Conservation (phyloP, 257 asterid species). For the Salvia hispanica region DNA sequence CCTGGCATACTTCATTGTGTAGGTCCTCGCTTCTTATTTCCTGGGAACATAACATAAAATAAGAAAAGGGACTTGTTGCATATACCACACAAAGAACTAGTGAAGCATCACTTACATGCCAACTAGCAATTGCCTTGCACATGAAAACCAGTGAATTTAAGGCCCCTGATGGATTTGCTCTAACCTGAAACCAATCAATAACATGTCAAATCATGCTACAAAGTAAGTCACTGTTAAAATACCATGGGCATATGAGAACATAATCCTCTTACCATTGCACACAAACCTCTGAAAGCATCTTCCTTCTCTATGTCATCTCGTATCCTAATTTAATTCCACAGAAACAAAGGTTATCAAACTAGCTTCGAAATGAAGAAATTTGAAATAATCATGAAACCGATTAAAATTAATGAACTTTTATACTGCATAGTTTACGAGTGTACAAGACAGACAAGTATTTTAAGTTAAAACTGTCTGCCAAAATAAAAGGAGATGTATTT, state of each 20-base stretch:
- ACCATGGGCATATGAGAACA: constrained; percentile 8
- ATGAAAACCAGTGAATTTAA: constrained; percentile 72
- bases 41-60: constrained; percentile 42
- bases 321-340: constrained; percentile 50
- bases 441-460: constrained; percentile 6
- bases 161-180: constrained; percentile 90
- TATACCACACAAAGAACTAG: constrained; percentile 17
- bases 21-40: constrained; percentile 90
- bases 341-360: not conserved
- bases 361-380: not conserved
- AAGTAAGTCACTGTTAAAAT: constrained; percentile 5
- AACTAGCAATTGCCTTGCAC: constrained; percentile 94
- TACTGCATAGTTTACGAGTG: constrained; percentile 2
- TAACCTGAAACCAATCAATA: constrained; percentile 58
- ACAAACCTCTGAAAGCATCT: constrained; percentile 94
- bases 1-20: constrained; percentile 86
- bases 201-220: constrained; percentile 16
- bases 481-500: constrained; percentile 1
- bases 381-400: not conserved
- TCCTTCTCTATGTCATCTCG: constrained; percentile 97
- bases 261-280: constrained; percentile 67
- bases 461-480: not conserved
- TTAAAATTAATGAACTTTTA: not conserved
- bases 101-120: constrained; percentile 71
- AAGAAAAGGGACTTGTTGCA: constrained; percentile 14